Base-by-base conservation (phyloP, 495 filamentous ascomycete species). In the Usnea hakonensis region DNA sequence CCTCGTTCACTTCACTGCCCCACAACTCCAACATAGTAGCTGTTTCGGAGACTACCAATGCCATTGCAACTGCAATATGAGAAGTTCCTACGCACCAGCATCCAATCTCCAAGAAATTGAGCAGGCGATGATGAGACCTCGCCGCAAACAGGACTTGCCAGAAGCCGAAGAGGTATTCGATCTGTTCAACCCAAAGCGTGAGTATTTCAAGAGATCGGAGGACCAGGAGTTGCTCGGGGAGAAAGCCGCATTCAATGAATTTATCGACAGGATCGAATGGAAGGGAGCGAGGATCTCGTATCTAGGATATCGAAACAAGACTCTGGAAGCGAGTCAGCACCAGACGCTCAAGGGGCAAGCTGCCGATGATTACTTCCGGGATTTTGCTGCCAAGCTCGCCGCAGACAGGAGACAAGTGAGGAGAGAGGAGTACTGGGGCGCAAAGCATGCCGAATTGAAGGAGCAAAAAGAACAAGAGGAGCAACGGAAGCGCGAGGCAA, bases 91-190 rank as follows among this genome's bases (percentile, higher is more conserved):
- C 30, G 44, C 30, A 21, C 35, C 46, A 7, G 37, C 40, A 38
- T 36, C 35, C 11, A 52, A 35, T 16, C 7, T 54, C 13, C 35
- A 7, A 17, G 58, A 61, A 52, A 35, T 61, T n/a, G 48, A 61
- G 38, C n/a, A 23, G 1, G 58, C 58, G 36, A 61, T 61, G 58
- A 61, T 61, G 58, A 48, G 46, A 61, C 58, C 58, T 40, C 58
- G 46, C n/a, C 36, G 48, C 11, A 17, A 16, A 53, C 46, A 41
- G 48, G 48, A 61, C 17, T 26, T 52, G 10, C 10, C 8, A 1
- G 58, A 61, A 14, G 23, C 26, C 2, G 52, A 28, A 21, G 58
- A 61, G 48, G 21, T n/a, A 6, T 54, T 61, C 5, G 48, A 43
- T 3, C 48, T 61, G 2, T 61, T 61, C 48, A 61, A 41, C 30